These are phyloP conservation scores for Paramecium tetraurelia DNA, from an alignment of 73 alveolate species.

Conservation along the genomic window DNA sequence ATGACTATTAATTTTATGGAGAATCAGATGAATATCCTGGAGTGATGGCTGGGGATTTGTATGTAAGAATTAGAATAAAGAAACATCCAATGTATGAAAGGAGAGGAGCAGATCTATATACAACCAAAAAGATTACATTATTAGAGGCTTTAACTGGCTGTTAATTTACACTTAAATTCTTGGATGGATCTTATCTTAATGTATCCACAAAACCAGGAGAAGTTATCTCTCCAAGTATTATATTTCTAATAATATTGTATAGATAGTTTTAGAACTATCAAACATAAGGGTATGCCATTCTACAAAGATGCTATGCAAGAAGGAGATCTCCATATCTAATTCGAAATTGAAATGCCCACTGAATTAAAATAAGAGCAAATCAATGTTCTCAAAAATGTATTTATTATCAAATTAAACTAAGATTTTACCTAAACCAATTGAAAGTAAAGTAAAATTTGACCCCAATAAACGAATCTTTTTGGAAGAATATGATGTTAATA, in stretches of 20 bases:
- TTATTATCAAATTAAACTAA: background rate
- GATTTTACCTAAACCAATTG: slow-evolving; percentile 42
- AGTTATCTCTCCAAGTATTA: slow-evolving; percentile 77
- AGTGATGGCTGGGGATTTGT: slow-evolving; percentile 94
- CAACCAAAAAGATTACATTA: slow-evolving; percentile 80
- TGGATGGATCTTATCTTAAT: slow-evolving; percentile 83
- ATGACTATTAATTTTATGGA: slow-evolving; percentile 90
- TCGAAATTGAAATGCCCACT: slow-evolving; percentile 51
- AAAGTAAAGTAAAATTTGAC: background rate
- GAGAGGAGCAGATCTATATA: slow-evolving; percentile 90
- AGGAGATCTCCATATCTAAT: slow-evolving; percentile 33
- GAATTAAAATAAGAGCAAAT: background rate
- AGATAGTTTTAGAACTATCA: slow-evolving; percentile 42
- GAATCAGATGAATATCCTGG: slow-evolving; percentile 98
- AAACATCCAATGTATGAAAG: slow-evolving; percentile 82
- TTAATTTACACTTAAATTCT: slow-evolving; percentile 72
- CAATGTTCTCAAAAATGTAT: background rate
- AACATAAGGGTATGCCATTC: slow-evolving; percentile 53
- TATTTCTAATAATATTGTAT: background rate
- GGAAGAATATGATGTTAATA: slow-evolving; percentile 20
- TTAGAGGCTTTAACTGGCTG: slow-evolving; percentile 90
- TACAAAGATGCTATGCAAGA: slow-evolving; percentile 52
- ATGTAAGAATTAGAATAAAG: slow-evolving; percentile 80
- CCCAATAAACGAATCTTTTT: background rate
- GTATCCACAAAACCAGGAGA: slow-evolving; percentile 86